Base-by-base conservation (phyloP, 495 filamentous ascomycete genomes). In the Sordaria brevicollis region DNA sequence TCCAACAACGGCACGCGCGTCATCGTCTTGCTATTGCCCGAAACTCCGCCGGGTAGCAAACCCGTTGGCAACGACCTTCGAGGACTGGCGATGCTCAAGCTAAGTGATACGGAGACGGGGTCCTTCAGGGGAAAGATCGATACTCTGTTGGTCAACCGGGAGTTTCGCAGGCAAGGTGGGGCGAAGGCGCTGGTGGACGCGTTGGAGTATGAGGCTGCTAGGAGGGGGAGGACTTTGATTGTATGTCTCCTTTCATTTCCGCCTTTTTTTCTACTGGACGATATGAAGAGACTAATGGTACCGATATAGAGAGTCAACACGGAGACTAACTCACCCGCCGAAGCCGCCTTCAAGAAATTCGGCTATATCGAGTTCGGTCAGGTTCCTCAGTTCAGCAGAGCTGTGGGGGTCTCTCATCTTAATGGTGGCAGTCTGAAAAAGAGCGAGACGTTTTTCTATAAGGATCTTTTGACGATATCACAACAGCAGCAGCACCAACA, bases 371-470 rank as follows among this genome's bases (percentile, higher is more conserved):
- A 81, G 72, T 71, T 78, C 21, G 79, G 80, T 65, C 77, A 75
- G 66, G 74, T 81, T 15, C 81, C 81, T 31, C 72, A 73, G 15
- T 82, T 79, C 67, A 77, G 75, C 37, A 74, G 72, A 1, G 73
- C 72, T 9, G 68, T 72, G 21, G n/a, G n/a, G n/a, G 11, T 57
- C 7, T 71, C 75, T 8, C 75, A 70, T n/a, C n/a, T n/a, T n/a
- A n/a, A n/a, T n/a, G n/a, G n/a, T 15, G 75, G 73, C 62, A 71
- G 62, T 2, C 49, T 57, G 10, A 73, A 74, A 34, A 79, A 76
- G 71, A 79, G 79, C 69, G 76, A 77, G 49, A 79, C 79, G 0
- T 80, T 82, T 62, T 83, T 81, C 68, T 83, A 81, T 67, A 82
- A 83, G 70, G 75, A 80, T 67, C 68, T 80, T n/a, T 21, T 68